phyloP scores from a whole-genome alignment of 2,329 filamentous ascomycete genomes.

The Botrytis byssoidea region DNA sequence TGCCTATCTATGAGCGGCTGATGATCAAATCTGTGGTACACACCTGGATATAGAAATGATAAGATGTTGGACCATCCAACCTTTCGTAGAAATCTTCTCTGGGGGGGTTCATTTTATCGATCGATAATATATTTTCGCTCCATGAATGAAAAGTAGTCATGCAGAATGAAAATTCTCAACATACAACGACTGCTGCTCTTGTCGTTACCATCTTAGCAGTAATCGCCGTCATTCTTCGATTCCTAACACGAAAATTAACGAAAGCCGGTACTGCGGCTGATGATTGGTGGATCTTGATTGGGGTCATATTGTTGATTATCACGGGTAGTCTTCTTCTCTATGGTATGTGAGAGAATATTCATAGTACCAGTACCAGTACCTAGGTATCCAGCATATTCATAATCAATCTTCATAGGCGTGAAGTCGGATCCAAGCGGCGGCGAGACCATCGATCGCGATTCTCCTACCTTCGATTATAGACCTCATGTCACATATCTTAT shows the following conservation, averaged over 20 bases:
- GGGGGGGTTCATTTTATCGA: background rate
- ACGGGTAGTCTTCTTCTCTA: constrained; percentile 12
- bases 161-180: constrained; percentile 6
- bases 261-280: constrained; percentile 20
- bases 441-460: constrained; percentile 19
- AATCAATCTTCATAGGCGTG: constrained; percentile 4
- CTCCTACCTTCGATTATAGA: constrained; percentile 15
- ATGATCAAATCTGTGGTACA: background rate
- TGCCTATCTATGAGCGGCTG: constrained; percentile 1
- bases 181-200: constrained; percentile 12
- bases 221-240: constrained; percentile 21
- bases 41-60: background rate
- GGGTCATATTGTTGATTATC: background rate
- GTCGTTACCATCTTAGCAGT: constrained; percentile 17
- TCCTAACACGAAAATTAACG: constrained; percentile 15
- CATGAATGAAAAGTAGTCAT: constrained; percentile 3
- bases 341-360: constrained; percentile 6
- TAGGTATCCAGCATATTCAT: background rate
- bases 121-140: background rate
- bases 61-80: constrained; percentile 1
- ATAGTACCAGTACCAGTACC: background rate
- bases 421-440: constrained; percentile 17
- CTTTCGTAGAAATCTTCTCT: background rate
- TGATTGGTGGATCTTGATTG: constrained; percentile 24
- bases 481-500: constrained; percentile 16